A percentile compares a stretch with the other conserved stretches of the same genome.
These are phyloP conservation scores for Yarrowia bubula DNA, from an alignment of 805 yeast species.

Conservation along the genomic window DNA sequence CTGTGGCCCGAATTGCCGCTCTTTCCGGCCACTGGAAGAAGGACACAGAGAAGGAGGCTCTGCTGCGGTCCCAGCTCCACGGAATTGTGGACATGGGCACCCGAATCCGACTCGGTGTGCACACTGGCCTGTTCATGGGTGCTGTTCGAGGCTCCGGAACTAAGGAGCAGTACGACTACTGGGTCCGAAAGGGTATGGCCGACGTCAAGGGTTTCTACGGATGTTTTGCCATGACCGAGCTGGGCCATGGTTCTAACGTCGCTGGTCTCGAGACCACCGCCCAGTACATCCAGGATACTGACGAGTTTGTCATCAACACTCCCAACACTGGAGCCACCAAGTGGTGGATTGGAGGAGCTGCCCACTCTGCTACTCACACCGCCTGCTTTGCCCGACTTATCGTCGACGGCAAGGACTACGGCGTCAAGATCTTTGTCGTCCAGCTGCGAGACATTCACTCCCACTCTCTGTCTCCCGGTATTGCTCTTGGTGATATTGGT, in stretches of 20 bases:
- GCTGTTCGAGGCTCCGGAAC: conserved; percentile 89
- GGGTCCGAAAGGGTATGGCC: conserved; percentile 63
- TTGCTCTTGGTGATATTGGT: conserved; percentile 87
- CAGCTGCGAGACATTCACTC: conserved; percentile 71
- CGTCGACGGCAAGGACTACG: conserved; percentile 81
- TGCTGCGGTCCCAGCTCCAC: conserved; percentile 35
- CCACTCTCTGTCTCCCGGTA: conserved; percentile 73
- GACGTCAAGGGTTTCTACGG: conserved; percentile 53
- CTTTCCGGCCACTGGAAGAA: conserved; percentile 33
- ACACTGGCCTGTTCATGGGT: conserved; percentile 76
- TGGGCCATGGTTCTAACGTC: conserved; percentile 92
- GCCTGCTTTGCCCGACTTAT: conserved; percentile 79
- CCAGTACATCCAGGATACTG: conserved; percentile 60
- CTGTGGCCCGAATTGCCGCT: conserved; percentile 39
- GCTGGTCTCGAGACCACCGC: conserved; percentile 96
- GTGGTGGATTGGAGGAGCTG: conserved; percentile 99
- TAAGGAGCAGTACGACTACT: conserved; percentile 73
- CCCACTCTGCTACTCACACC: conserved; percentile 86
- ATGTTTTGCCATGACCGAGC: conserved; percentile 90
- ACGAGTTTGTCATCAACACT: conserved; percentile 74
- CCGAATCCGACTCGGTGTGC: conserved; percentile 82
- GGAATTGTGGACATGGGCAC: conserved; percentile 64
- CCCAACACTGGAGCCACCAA: conserved; percentile 92
- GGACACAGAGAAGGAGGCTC: conserved; percentile 36
- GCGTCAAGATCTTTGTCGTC: conserved; percentile 91